Evolutionary conservation across 805 yeast genomes (phyloP).

Genomic region (Ogataea siamensis): DNA sequence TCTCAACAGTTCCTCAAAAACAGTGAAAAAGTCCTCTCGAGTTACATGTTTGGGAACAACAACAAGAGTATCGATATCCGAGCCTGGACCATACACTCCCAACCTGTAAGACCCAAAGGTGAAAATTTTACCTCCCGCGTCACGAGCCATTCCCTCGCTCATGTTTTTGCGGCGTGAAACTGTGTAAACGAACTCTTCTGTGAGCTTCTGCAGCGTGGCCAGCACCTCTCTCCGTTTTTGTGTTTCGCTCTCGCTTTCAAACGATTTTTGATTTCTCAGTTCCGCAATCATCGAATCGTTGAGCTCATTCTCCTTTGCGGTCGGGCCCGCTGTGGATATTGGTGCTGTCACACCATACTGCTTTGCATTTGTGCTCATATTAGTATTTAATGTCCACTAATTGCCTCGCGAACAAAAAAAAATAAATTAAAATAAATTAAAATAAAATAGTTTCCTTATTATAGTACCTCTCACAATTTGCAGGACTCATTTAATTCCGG

Average conservation of each 20-base stretch:
- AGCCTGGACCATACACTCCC: constrained; percentile 97
- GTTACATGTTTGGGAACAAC: constrained; percentile 96
- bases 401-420: constrained; percentile 13
- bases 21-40: constrained; percentile 84
- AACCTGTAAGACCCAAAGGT: constrained; percentile 92
- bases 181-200: constrained; percentile 76
- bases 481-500: neutral
- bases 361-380: constrained; percentile 14
- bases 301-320: constrained; percentile 69
- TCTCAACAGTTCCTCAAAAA: constrained; percentile 68
- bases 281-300: constrained; percentile 79
- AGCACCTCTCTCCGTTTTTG: constrained; percentile 76
- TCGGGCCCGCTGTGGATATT: constrained; percentile 80
- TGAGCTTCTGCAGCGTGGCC: constrained; percentile 64
- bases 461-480: too few species aligned
- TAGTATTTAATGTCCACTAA: constrained; percentile 4
- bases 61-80: constrained; percentile 95
- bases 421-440: constrained; percentile 6
- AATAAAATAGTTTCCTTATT: neutral
- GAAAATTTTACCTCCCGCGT: constrained; percentile 97
- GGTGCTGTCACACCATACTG: constrained; percentile 78
- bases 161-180: constrained; percentile 82
- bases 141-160: constrained; percentile 96
- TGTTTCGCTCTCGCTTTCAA: constrained; percentile 84
- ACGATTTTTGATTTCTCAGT: constrained; percentile 78